phyloP scores from a whole-genome alignment of 2,329 filamentous ascomycete species.

The Xylaria sp. region DNA sequence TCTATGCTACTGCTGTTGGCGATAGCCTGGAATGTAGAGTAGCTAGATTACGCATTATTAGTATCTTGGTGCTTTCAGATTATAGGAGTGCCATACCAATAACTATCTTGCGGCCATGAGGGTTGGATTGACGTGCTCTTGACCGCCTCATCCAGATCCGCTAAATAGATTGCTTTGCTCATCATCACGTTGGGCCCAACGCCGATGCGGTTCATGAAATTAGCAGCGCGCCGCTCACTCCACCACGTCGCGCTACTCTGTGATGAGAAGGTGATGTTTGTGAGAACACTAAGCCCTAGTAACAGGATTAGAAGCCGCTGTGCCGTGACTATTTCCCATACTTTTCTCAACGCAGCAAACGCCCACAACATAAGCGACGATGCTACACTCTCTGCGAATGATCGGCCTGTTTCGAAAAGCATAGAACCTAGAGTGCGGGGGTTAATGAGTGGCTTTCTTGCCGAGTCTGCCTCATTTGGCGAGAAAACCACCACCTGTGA shows the following conservation, averaged over 20 bases:
- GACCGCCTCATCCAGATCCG: slow-evolving; percentile 74
- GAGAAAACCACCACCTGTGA: slow-evolving; percentile 67
- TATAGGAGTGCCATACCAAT: slow-evolving; percentile 49
- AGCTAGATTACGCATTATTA: slow-evolving; percentile 47
- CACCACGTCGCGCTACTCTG: slow-evolving; percentile 80
- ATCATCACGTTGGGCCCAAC: slow-evolving; percentile 79
- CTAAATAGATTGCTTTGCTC: slow-evolving; percentile 83
- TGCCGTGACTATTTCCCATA: slow-evolving; percentile 72
- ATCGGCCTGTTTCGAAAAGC: slow-evolving; percentile 73
- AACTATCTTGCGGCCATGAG: slow-evolving; percentile 54
- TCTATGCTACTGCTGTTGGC: slow-evolving; percentile 64
- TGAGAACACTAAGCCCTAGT: slow-evolving; percentile 70
- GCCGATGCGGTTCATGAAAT: slow-evolving; percentile 82
- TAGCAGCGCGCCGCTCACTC: slow-evolving; percentile 78
- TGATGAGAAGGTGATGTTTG: slow-evolving; percentile 78
- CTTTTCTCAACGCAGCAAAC: slow-evolving; percentile 67
- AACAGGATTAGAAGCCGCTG: slow-evolving; percentile 76
- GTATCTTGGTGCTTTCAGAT: neutral
- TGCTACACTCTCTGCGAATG: slow-evolving; percentile 74
- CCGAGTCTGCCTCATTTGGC: slow-evolving; percentile 52
- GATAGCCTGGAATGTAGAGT: slow-evolving; percentile 66
- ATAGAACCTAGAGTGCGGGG: slow-evolving; percentile 70
- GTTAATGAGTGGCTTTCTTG: slow-evolving; percentile 64
- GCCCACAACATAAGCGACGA: slow-evolving; percentile 80
- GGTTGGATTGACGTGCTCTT: slow-evolving; percentile 43